These are phyloP conservation scores for Epichloe coenophiala DNA, from an alignment of 2,329 filamentous ascomycete species.

Conservation along the genomic window DNA sequence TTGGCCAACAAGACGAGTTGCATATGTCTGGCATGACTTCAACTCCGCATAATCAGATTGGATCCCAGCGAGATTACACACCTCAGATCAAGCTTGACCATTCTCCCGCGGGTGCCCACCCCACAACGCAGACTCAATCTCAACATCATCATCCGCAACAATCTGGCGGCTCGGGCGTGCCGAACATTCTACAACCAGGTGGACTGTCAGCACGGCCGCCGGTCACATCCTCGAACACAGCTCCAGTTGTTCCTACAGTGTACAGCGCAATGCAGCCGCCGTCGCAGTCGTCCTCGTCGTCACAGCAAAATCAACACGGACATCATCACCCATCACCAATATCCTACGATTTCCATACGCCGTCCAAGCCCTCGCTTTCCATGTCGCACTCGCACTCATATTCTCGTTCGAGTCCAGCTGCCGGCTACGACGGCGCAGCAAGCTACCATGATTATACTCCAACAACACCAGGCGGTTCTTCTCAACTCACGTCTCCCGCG, in stretches of 20 bases:
- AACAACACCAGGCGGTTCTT: conserved; percentile 49
- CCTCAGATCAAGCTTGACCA: conserved; percentile 40
- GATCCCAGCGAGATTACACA: conserved; percentile 35
- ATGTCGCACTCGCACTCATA: conserved; percentile 63
- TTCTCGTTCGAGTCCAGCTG: conserved; percentile 71
- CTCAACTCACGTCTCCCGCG: conserved; percentile 51
- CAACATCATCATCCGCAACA: conserved; percentile 18
- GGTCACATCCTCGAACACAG: conserved; percentile 28
- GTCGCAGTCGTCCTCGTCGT: conserved; percentile 21
- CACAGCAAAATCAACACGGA: conserved; percentile 17
- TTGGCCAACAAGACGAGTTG: conserved; percentile 35
- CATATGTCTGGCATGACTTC: conserved; percentile 34
- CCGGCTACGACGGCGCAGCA: conserved; percentile 41
- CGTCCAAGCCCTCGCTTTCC: conserved; percentile 52
- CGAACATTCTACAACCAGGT: conserved; percentile 46
- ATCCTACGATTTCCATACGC: conserved; percentile 45
- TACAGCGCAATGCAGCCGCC: conserved; percentile 24
- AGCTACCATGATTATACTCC: conserved; percentile 43
- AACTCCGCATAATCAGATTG: conserved; percentile 20
- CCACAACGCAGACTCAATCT: conserved; percentile 18
- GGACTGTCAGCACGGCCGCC: conserved; percentile 25
- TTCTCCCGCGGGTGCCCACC: conserved; percentile 20
- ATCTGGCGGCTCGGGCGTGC: conserved; percentile 30
- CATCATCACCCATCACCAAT: conserved; percentile 20
- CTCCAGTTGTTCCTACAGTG: conserved; percentile 33